These are phyloP conservation scores for Talaromyces verruculosus DNA, from an alignment of 2,329 filamentous ascomycete species.

Conservation along the genomic window DNA sequence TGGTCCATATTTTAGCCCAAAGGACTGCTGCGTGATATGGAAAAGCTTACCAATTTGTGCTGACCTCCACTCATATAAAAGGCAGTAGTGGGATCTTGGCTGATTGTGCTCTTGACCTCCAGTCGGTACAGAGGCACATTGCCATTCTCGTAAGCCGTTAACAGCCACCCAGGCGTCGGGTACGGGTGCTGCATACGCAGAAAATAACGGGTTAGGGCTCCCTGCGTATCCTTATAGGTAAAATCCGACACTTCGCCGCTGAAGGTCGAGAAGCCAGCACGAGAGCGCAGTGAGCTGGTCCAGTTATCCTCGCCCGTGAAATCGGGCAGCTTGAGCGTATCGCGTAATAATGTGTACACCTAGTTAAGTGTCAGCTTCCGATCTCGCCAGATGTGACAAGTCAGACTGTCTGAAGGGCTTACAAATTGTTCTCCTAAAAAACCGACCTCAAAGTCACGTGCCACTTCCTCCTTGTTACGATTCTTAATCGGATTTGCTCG, in stretches of 20 bases:
- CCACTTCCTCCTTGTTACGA: neutral
- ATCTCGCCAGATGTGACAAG: neutral
- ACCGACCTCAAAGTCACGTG: neutral
- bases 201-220: neutral
- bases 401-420: neutral
- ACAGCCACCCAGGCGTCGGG: neutral
- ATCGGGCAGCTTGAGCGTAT: slow-evolving; percentile 15
- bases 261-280: slow-evolving; percentile 17
- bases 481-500: neutral
- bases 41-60: neutral
- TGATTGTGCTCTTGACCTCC: neutral
- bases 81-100: neutral
- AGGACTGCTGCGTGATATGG: neutral
- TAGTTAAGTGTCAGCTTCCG: neutral
- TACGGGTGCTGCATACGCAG: neutral
- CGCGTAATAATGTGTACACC: slow-evolving; percentile 18
- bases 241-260: slow-evolving; percentile 17
- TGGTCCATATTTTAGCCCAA: neutral
- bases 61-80: neutral
- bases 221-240: slow-evolving; percentile 5
- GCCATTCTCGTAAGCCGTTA: neutral
- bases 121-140: neutral
- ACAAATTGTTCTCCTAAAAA: neutral
- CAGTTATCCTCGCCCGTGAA: slow-evolving; percentile 17
- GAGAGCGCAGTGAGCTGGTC: slow-evolving; percentile 19